phyloP scores from a whole-genome alignment of 352 stramenopile species.

The Thraustotheca clavata region DNA sequence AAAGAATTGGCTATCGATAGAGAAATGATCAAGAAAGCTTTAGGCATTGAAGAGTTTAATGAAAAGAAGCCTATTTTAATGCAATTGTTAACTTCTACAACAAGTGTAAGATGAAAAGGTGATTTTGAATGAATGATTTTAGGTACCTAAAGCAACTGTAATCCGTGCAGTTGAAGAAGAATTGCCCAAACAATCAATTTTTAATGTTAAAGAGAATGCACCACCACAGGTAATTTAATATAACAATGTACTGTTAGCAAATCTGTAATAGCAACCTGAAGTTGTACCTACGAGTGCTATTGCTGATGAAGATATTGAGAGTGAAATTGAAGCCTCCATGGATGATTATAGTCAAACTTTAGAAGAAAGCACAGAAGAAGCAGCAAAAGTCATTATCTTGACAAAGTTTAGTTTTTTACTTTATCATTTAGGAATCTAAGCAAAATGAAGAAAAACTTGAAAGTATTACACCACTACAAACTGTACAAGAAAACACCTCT shows the following conservation, averaged over 20 bases:
- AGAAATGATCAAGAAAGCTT: not conserved
- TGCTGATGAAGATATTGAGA: constrained; percentile 16
- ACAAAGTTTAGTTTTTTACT: not conserved
- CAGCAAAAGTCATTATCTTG: too few species aligned
- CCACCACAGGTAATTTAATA: too few species aligned
- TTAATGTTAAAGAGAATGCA: too few species aligned
- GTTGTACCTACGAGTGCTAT: too few species aligned
- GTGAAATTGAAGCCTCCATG: not conserved
- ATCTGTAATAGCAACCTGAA: too few species aligned
- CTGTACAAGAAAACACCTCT: not conserved
- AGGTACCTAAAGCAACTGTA: too few species aligned
- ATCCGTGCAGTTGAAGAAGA: too few species aligned
- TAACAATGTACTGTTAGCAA: too few species aligned
- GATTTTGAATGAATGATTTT: too few species aligned
- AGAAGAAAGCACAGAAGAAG: constrained; percentile 21
- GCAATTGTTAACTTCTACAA: not conserved
- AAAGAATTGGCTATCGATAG: not conserved
- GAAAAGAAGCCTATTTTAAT: not conserved
- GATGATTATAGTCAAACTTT: not conserved
- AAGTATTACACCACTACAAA: not conserved
- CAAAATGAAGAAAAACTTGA: constrained; percentile 1
- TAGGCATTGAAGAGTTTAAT: not conserved
- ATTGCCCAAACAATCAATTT: too few species aligned
- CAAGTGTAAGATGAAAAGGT: too few species aligned
- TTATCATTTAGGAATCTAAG: too few species aligned